A percentile compares a stretch with the other conserved stretches of the same genome.
Conservation (phyloP, 169 alveolate species). For the Cyclospora cayetanensis region DNA sequence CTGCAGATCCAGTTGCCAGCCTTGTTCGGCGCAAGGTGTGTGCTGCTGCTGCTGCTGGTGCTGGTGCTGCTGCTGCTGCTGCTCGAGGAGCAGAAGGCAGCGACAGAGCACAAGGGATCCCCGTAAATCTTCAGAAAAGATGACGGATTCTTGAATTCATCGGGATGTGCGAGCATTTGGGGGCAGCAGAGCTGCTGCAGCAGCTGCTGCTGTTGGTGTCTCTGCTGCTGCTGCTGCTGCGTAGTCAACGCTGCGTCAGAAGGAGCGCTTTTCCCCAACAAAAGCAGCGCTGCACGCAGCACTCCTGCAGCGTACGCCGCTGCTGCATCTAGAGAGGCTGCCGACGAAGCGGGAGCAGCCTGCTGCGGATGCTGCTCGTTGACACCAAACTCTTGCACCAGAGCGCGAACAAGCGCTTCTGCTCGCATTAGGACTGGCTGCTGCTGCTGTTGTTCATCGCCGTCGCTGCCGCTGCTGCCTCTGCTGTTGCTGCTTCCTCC, state of each 20-base stretch:
- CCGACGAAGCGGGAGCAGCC: constrained; percentile 19
- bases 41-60: not conserved
- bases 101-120: constrained; percentile 76
- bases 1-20: constrained; percentile 84
- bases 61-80: not conserved
- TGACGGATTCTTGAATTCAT: constrained; percentile 80
- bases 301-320: constrained; percentile 49
- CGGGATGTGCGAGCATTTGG: constrained; percentile 75
- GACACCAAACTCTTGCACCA: not conserved
- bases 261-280: not conserved
- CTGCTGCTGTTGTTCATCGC: not conserved
- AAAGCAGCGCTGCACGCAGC: constrained; percentile 42
- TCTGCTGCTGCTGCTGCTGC: constrained; percentile 45
- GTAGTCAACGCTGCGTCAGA: not conserved
- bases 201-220: constrained; percentile 37
- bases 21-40: constrained; percentile 34
- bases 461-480: constrained; percentile 36
- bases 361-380: constrained; percentile 12
- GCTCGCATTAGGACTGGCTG: not conserved
- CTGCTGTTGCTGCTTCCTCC: constrained; percentile 28
- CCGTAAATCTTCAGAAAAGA: constrained; percentile 82
- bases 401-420: not conserved
- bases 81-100: too few relatives aligned
- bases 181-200: constrained; percentile 59
- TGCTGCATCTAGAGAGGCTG: constrained; percentile 5